Evolutionary conservation across 2,329 filamentous ascomycete genomes (phyloP), one percentile per base, ranked within the genome.

Genomic region (Botryotinia narcissicola): DNA sequence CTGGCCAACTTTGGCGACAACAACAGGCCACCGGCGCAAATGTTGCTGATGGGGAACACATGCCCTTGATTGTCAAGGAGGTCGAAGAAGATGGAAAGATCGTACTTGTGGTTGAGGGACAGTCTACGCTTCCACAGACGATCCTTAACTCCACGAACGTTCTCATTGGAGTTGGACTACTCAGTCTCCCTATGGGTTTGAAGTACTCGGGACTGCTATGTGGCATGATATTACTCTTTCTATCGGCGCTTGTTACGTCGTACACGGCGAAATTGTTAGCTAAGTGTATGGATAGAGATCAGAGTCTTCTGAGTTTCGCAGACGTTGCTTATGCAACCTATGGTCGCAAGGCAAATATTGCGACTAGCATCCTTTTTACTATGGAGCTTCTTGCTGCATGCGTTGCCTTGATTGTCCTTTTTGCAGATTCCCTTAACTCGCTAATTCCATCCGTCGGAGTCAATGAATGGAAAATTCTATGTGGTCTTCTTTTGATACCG

Each of bases 61-160:
- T 93, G 77, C 93, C 93, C 2, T 87, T 98, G 72, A 84, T 97
- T n/a, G 91, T 98, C 71, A 95, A 94, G 83, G 92, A 95, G 82
- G 88, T 97, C 20, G 93, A 97, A 81, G 93, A 96, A 78, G 94
- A 96, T 77, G 94, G 96, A 60, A 94, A 92, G 80, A 88, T 95
- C 66, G 89, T 97, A 73, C 88, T 95, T 78, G 88, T 95, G 3
- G 91, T 97, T 3, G 92, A 97, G 75, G 95, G 95, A 57, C 94
- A 97, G 84, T 97, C 94, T n/a, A 99, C 95, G 1, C 86, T 98
- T 25, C 94, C 94, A 0, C 95, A 98, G 84, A 98, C 95, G 10
- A 88, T 98, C 75, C 97, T 98, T 86, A 99, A 99, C 83, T 97
- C 94, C 4, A 95, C 71, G 42, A 87, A 86, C 76, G 93, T 97